Conservation (phyloP, 2,329 filamentous ascomycete species). For the Bimuria novae-zelandiae region DNA sequence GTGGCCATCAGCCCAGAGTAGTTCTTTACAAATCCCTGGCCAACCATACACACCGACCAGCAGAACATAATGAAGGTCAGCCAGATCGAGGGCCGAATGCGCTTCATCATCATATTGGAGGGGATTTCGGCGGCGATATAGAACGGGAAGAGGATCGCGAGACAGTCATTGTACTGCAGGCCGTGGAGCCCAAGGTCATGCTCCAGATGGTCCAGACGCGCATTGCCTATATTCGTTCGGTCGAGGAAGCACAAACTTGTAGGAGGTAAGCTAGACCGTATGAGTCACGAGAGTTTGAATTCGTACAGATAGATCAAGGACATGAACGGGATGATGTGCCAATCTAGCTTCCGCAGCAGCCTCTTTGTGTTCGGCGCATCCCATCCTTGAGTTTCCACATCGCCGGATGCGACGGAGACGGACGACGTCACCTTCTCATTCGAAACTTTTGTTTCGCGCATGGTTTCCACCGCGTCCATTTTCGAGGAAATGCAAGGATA, state of each 20-base stretch:
- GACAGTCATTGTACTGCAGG: slow-evolving; percentile 63
- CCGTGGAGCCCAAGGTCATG: slow-evolving; percentile 42
- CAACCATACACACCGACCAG: slow-evolving; percentile 38
- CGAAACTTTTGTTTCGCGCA: slow-evolving; percentile 18
- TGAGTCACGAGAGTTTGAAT: neutral
- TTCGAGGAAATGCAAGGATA: neutral
- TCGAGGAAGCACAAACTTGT: slow-evolving; percentile 57
- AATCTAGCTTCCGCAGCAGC: slow-evolving; percentile 59
- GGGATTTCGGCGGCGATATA: slow-evolving; percentile 61
- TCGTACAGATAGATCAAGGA: slow-evolving; percentile 61
- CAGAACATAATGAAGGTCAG: slow-evolving; percentile 45
- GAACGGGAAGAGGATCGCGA: slow-evolving; percentile 59
- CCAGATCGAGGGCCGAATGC: slow-evolving; percentile 39
- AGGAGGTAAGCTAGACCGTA: neutral
- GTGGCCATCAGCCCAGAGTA: slow-evolving; percentile 41
- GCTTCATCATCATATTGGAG: slow-evolving; percentile 62
- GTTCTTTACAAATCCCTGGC: slow-evolving; percentile 36
- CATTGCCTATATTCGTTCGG: slow-evolving; percentile 56
- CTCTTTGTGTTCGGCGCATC: slow-evolving; percentile 52
- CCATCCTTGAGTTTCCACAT: slow-evolving; percentile 39
- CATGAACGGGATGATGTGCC: slow-evolving; percentile 63
- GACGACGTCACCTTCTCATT: slow-evolving; percentile 13
- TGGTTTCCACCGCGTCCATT: neutral
- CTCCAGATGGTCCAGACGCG: slow-evolving; percentile 46
- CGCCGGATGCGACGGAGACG: slow-evolving; percentile 16